Conservation (phyloP, 257 asterid genomes). For the Scutellaria minor region DNA sequence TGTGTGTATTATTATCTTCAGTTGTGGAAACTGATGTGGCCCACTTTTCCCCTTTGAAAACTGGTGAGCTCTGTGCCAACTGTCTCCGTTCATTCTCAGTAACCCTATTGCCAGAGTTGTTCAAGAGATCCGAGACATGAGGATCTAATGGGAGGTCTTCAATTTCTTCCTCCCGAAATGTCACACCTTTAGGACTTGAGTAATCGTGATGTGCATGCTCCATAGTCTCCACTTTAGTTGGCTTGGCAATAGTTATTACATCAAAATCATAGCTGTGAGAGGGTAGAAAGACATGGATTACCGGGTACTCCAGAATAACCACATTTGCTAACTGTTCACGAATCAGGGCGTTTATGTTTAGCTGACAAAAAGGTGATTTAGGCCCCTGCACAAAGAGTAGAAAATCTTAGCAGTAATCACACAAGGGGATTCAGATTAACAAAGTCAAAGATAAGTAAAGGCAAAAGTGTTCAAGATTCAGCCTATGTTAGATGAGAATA, state of each 20-base stretch:
- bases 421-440: conserved; percentile 12
- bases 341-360: conserved; percentile 59
- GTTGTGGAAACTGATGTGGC: background rate
- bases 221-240: conserved; percentile 35
- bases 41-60: too few relatives aligned
- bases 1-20: conserved; percentile 20
- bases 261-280: conserved; percentile 68
- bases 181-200: conserved; percentile 55
- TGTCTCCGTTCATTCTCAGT: too few relatives aligned
- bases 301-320: conserved; percentile 78
- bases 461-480: background rate
- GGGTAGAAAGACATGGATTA: conserved; percentile 77
- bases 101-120: conserved; percentile 28
- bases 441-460: background rate
- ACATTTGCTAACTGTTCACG: conserved; percentile 67
- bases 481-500: background rate
- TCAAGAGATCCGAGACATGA: conserved; percentile 55
- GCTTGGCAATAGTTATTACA: conserved; percentile 29
- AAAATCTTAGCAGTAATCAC: background rate
- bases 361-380: conserved; percentile 59
- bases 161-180: conserved; percentile 75
- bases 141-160: conserved; percentile 57
- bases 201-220: conserved; percentile 38
- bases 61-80: too few relatives aligned
- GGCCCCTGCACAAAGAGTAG: conserved; percentile 56